These are phyloP conservation scores for Scheffersomyces parashehatae DNA, from an alignment of 1,139 yeast genomes.

Conservation along the genomic window DNA sequence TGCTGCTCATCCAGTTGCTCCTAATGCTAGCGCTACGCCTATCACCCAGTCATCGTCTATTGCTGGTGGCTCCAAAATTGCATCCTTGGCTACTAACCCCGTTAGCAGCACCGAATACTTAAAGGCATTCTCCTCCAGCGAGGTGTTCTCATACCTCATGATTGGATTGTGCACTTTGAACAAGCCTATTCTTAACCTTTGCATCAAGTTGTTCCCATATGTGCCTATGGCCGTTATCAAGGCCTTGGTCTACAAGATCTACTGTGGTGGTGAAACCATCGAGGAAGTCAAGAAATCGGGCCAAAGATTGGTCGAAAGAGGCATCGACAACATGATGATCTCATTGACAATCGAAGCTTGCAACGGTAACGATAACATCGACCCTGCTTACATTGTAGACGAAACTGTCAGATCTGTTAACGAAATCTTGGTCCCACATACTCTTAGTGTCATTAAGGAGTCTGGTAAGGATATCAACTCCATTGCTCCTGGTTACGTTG, in stretches of 20 bases:
- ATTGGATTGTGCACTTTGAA: conserved; percentile 70
- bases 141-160: conserved; percentile 60
- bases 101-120: conserved; percentile 26
- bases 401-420: conserved; percentile 70
- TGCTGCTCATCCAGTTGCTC: neutral
- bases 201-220: conserved; percentile 69
- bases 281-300: conserved; percentile 74
- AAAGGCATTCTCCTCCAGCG: conserved; percentile 35
- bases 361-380: conserved; percentile 67
- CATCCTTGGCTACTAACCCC: neutral
- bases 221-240: conserved; percentile 74
- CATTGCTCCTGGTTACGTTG: conserved; percentile 80
- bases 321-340: conserved; percentile 91
- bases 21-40: neutral
- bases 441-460: conserved; percentile 47
- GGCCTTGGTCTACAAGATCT: conserved; percentile 74
- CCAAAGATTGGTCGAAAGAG: conserved; percentile 61
- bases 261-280: conserved; percentile 88
- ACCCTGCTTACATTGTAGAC: conserved; percentile 62
- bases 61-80: neutral
- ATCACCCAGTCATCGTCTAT: neutral
- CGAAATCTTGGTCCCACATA: conserved; percentile 73
- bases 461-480: conserved; percentile 54
- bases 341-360: conserved; percentile 93
- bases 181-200: conserved; percentile 58